Conservation (phyloP, 1,139 yeast species). For the Trichomonascaceae sp. region DNA sequence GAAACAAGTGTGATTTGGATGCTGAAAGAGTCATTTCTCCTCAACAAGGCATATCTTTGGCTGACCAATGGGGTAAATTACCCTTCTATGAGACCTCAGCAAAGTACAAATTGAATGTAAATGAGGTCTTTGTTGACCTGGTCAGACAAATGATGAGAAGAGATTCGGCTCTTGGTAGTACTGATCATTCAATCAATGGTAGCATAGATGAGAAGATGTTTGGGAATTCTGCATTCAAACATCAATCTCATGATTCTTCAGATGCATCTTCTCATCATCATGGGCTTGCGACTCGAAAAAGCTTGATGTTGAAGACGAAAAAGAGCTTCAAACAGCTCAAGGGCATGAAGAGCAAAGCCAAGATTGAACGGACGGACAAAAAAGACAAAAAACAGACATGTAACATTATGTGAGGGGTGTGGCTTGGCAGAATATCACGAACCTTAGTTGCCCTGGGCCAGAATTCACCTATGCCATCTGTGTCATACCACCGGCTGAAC, state of each 20-base stretch:
- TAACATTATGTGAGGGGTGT: conserved; percentile 1
- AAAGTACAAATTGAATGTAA: conserved; percentile 75
- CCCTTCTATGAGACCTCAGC: conserved; percentile 84
- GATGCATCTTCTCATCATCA: background rate
- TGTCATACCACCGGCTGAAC: too few species aligned
- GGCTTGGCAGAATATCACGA: too few species aligned
- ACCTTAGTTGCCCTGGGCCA: too few species aligned
- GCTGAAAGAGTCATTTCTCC: conserved; percentile 52
- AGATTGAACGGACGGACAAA: conserved; percentile 8
- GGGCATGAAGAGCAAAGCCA: background rate
- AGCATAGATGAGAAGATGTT: conserved; percentile 10
- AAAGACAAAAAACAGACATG: conserved; percentile 6
- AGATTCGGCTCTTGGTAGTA: conserved; percentile 26
- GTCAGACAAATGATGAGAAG: conserved; percentile 58
- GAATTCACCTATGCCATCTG: too few species aligned
- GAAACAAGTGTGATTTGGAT: conserved; percentile 56
- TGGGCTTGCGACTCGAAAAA: background rate
- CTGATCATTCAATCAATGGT: conserved; percentile 7
- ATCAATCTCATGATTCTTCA: background rate
- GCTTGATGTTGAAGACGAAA: background rate
- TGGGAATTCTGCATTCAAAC: background rate
- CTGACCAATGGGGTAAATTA: conserved; percentile 83
- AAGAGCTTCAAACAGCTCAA: background rate
- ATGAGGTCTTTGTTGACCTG: conserved; percentile 80
- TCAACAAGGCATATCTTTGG: conserved; percentile 49